phyloP scores from a whole-genome alignment of 192 early-diverging fungal genomes.

The Chytriomyces sp. region DNA sequence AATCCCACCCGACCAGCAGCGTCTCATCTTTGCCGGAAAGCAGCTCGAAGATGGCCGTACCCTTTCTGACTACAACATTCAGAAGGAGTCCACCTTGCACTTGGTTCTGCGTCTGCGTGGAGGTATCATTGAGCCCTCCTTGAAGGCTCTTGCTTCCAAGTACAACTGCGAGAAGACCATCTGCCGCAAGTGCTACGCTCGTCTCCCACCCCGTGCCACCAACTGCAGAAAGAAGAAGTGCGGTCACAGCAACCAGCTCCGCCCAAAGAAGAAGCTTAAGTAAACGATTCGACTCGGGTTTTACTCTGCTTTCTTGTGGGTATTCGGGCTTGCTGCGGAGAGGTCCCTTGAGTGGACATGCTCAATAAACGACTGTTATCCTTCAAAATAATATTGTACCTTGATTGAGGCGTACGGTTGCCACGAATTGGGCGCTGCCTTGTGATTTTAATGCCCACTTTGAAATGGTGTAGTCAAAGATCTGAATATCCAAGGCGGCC shows the following conservation, averaged over 20 bases:
- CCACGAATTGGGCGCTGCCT: no score
- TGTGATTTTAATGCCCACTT: no score
- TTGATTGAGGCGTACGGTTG: no score
- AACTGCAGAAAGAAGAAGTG: slow-evolving; percentile 99
- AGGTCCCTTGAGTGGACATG: neutral
- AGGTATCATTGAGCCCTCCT: slow-evolving; percentile 89
- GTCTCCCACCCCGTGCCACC: slow-evolving; percentile 98
- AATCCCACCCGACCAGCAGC: slow-evolving; percentile 99
- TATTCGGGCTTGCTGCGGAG: neutral
- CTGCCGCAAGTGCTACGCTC: slow-evolving; percentile 99
- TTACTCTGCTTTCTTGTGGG: neutral
- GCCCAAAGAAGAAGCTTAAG: slow-evolving; percentile 98
- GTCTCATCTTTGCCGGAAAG: slow-evolving; percentile 99
- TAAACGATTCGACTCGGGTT: slow-evolving; percentile 49
- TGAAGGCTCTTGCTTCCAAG: slow-evolving; percentile 97
- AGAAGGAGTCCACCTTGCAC: slow-evolving; percentile 94
- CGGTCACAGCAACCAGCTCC: slow-evolving; percentile 98
- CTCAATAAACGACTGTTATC: no score
- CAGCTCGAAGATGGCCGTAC: slow-evolving; percentile 99
- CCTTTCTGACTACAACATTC: slow-evolving; percentile 99
- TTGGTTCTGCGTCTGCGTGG: slow-evolving; percentile 72
- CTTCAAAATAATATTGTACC: no score
- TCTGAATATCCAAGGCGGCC: no score
- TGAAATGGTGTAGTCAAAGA: no score
- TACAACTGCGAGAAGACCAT: slow-evolving; percentile 99